Conservation (phyloP, 208 protist species). For the Leptomonas seymouri region DNA sequence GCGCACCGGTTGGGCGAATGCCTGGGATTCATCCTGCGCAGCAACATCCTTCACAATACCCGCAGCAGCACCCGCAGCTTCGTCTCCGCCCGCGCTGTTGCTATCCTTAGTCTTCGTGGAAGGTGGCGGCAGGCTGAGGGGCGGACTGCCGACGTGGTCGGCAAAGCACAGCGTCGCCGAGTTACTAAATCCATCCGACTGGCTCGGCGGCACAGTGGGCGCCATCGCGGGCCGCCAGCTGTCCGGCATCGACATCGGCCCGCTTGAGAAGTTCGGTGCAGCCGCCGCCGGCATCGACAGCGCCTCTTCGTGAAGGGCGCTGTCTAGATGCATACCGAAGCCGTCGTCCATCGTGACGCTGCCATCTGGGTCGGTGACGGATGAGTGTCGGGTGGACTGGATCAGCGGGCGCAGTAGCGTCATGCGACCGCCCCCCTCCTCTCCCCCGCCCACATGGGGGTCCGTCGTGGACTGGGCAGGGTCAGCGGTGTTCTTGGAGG, state of each 20-base stretch:
- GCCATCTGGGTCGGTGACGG: constrained; percentile 1
- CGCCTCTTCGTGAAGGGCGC: constrained; percentile 13
- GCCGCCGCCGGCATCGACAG: constrained; percentile 1
- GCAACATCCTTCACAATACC: background rate
- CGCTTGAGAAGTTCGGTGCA: background rate
- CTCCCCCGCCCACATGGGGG: background rate
- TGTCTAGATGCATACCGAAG: constrained; percentile 15
- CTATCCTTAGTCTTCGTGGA: background rate
- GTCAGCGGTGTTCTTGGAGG: constrained; percentile 1
- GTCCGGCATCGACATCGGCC: constrained; percentile 30
- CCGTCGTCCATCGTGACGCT: constrained; percentile 13
- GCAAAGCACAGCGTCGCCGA: constrained; percentile 1
- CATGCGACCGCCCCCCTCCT: constrained; percentile 2
- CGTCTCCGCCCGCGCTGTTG: background rate
- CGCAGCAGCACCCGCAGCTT: background rate
- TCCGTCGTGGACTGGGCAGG: constrained; percentile 11
- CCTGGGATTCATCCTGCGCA: background rate
- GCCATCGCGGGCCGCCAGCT: constrained; percentile 27
- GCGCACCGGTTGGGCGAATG: background rate
- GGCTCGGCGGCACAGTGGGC: constrained; percentile 35
- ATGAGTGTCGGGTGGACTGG: constrained; percentile 1
- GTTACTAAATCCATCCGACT: constrained; percentile 16
- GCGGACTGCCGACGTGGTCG: background rate
- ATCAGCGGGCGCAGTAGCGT: constrained; percentile 26
- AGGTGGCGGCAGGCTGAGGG: background rate